Conservation (phyloP, 176 grass and related monocot species). For the Alopecurus myosuroides region DNA sequence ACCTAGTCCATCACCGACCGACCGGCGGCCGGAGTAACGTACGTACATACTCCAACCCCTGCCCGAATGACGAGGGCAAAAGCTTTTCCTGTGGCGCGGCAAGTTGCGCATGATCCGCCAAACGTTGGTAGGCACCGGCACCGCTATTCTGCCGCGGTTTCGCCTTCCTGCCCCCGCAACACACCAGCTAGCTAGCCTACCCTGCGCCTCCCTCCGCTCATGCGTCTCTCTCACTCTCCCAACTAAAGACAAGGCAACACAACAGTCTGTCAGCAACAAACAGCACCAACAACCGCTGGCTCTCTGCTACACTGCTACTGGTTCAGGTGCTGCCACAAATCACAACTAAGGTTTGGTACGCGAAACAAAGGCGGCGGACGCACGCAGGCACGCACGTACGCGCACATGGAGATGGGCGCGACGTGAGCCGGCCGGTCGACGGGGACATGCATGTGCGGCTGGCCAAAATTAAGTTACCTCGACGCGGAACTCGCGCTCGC, state of each 20-base stretch:
- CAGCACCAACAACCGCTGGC: neutral
- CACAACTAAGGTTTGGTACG: neutral
- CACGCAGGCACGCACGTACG: neutral
- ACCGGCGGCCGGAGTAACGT: too few species aligned
- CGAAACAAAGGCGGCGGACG: neutral
- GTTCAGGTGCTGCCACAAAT: neutral
- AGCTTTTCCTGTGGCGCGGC: neutral
- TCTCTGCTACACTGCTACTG: neutral
- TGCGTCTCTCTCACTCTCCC: neutral
- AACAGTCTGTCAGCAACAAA: constrained; percentile 32
- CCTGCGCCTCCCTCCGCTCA: neutral
- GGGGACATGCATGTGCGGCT: neutral
- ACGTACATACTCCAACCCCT: neutral
- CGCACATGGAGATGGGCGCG: neutral
- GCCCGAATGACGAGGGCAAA: neutral
- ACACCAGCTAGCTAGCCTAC: neutral
- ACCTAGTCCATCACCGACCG: too few species aligned
- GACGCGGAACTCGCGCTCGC: constrained; percentile 88
- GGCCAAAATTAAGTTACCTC: constrained; percentile 33
- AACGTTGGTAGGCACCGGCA: neutral
- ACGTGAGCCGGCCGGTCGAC: neutral
- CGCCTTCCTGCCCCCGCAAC: neutral
- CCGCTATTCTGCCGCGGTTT: neutral
- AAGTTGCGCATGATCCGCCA: constrained; percentile 11
- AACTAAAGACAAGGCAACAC: constrained; percentile 22